Evolutionary conservation across 2,329 filamentous ascomycete species (phyloP).

Genomic region (Aspergillus arachidicola): DNA sequence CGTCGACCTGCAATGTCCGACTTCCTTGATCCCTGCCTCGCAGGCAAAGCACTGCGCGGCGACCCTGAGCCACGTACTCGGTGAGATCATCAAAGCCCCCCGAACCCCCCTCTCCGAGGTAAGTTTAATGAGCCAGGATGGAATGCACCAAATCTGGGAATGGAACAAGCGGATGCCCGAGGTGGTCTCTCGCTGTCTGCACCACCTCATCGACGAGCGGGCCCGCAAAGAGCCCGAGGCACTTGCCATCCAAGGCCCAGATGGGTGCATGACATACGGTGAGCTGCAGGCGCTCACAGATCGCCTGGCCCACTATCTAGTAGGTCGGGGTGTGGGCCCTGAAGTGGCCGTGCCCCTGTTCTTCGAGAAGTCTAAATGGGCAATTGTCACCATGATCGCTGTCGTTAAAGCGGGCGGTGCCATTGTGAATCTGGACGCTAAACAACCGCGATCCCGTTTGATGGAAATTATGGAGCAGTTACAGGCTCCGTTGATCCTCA

Average conservation of each 20-base stretch:
- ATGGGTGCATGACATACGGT: slow-evolving; percentile 30
- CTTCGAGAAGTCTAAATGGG: slow-evolving; percentile 34
- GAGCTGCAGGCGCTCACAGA: slow-evolving; percentile 22
- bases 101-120: background rate
- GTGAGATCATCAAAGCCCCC: background rate
- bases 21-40: background rate
- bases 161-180: background rate
- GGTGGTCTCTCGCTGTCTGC: background rate
- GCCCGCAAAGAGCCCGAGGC: background rate
- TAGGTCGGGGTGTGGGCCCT: slow-evolving; percentile 31
- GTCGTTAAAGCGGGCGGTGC: slow-evolving; percentile 33
- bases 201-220: background rate
- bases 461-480: background rate
- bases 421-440: slow-evolving; percentile 35
- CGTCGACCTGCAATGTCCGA: background rate
- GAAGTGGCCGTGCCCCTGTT: slow-evolving; percentile 26
- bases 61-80: background rate
- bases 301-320: slow-evolving; percentile 21
- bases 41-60: background rate
- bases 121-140: background rate
- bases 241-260: background rate
- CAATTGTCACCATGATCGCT: slow-evolving; percentile 32
- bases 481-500: slow-evolving; percentile 22
- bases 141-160: background rate
- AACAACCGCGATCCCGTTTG: slow-evolving; percentile 22